Conservation (phyloP, 75 land plant species). For the Selaginella moellendorffii region DNA sequence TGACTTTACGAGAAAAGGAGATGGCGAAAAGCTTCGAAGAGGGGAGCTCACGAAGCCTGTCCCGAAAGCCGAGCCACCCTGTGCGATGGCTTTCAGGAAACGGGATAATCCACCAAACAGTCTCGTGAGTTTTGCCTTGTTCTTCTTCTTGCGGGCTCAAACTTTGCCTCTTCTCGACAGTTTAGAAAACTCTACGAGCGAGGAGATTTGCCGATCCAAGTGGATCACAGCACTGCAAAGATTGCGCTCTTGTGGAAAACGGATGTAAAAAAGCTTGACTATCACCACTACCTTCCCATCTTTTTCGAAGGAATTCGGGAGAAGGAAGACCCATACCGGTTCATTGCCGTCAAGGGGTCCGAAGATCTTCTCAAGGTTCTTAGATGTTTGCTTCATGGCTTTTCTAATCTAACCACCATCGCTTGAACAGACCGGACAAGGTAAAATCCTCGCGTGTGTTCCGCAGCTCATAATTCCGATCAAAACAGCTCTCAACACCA, state of each 20-base stretch:
- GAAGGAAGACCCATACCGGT: conserved; percentile 30
- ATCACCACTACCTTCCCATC: conserved; percentile 27
- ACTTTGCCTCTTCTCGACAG: conserved; percentile 7
- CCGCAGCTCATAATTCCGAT: conserved; percentile 31
- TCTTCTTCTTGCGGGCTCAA: too few relatives aligned
- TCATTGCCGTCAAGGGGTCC: conserved; percentile 27
- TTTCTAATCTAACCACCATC: not conserved
- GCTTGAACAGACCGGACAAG: conserved; percentile 24
- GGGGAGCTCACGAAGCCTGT: conserved; percentile 17
- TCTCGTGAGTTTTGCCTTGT: conserved; percentile 15
- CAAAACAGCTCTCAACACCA: conserved; percentile 28
- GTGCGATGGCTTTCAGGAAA: conserved; percentile 22
- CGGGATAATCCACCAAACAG: conserved; percentile 34
- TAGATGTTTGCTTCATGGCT: not conserved
- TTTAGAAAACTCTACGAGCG: conserved; percentile 32
- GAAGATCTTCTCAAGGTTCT: conserved; percentile 33
- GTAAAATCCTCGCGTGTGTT: conserved; percentile 26
- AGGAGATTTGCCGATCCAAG: conserved; percentile 26
- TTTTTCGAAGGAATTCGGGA: conserved; percentile 33
- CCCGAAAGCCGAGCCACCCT: conserved; percentile 21
- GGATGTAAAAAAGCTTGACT: conserved; percentile 26
- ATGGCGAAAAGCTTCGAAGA: conserved; percentile 25
- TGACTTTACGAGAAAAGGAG: conserved; percentile 28
- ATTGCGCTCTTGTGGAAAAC: conserved; percentile 23
- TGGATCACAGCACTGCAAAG: conserved; percentile 19